Percentiles rank a stretch among this genome's conserved stretches.
phyloP scores from a whole-genome alignment of 805 yeast species.

The Teunomyces lycoperdinae region DNA sequence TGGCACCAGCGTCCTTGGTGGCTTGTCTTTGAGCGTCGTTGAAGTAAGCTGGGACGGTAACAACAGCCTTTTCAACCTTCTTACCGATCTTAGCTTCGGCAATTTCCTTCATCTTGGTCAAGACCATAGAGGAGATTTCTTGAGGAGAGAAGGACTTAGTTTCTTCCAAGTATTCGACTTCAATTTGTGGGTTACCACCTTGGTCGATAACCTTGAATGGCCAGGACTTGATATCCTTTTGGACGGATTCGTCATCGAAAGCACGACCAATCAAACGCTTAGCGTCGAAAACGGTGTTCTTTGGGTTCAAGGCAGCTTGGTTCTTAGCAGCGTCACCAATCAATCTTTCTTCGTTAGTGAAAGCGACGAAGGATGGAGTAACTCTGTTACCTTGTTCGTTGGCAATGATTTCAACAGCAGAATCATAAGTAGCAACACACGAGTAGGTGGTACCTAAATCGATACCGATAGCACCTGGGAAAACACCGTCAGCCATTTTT shows the following conservation, averaged over 20 bases:
- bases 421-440: constrained; percentile 50
- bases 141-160: constrained; percentile 47
- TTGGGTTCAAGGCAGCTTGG: constrained; percentile 51
- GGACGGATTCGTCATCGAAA: constrained; percentile 58
- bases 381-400: constrained; percentile 53
- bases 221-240: constrained; percentile 51
- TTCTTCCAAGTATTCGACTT: constrained; percentile 48
- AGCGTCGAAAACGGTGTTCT: constrained; percentile 49
- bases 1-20: constrained; percentile 52
- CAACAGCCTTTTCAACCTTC: constrained; percentile 56
- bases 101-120: constrained; percentile 56
- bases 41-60: constrained; percentile 50
- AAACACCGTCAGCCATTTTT: constrained; percentile 95
- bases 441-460: constrained; percentile 53
- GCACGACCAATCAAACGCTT: constrained; percentile 60
- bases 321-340: constrained; percentile 52
- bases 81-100: constrained; percentile 90
- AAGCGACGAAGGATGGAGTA: constrained; percentile 50
- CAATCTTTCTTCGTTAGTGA: constrained; percentile 48
- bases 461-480: constrained; percentile 79
- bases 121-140: constrained; percentile 49
- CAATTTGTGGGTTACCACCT: constrained; percentile 46
- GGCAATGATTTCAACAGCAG: constrained; percentile 50
- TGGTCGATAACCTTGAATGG: constrained; percentile 46
- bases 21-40: constrained; percentile 52